Base-by-base conservation (phyloP, 176 grass and related monocot genomes). In the Triticum timopheevii region DNA sequence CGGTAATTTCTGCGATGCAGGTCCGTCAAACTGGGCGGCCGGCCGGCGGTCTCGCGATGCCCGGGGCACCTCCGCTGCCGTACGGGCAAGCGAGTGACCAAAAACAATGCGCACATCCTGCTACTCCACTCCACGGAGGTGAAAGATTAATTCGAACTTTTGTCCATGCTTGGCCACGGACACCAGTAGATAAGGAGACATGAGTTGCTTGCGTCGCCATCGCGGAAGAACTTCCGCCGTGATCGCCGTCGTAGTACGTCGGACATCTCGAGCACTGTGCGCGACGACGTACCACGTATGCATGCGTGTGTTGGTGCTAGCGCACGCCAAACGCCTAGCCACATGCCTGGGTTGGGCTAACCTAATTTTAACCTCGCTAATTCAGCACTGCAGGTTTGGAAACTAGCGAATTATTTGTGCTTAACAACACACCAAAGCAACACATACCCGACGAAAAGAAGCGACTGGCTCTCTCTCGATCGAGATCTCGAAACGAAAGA, bases 381-480 rank as follows among this genome's bases (percentile, higher is more conserved):
- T 47, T 13, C 64, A 89, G 19, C 13, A 31, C 8, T 45, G 0
- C 68, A 5, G 33, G 10, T 84, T 62, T 80, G 76, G 85, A 87
- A 22, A 84, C 33, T 77, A 87, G 77, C 61, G 36, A 67, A 68
- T 40, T 19, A 69, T 70, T 25, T 6, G 61, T 23, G 86, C 90
- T 88, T 88, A 85, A 69, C 86, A 77, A 91, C 86, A 88, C 90
- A 85, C 90, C 69, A 15, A 91, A 88, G 90, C 90, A 91, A 91
- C 82, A 85, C 86, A 73, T 77, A 85, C 69, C 90, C 86, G 10
- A 12, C 38, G 52, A 61, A 47, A 47, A 47, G 12, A 47, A 49
- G 45, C 45, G 13, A 49, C 45, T 13, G 8, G 10, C 40, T 44
- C 40, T 44, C 40, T 44, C 40, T 40, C 38, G 28, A 30, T 40